These are phyloP conservation scores for Phyllosticta citriasiana DNA, from an alignment of 2,329 filamentous ascomycete genomes.

Conservation along the genomic window DNA sequence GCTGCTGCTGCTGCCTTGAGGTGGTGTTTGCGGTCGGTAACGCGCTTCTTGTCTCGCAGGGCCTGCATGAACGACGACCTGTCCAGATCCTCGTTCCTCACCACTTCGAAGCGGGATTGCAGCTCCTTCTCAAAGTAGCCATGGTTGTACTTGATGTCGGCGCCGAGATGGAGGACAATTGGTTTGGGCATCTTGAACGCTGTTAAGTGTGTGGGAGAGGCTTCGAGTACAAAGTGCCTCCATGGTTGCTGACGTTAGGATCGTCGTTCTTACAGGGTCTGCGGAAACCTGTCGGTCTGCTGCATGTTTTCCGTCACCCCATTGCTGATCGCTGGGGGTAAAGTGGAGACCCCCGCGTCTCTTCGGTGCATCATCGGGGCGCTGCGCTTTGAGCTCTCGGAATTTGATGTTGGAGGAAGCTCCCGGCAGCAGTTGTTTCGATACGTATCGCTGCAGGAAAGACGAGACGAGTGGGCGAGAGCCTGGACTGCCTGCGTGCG, in stretches of 20 bases:
- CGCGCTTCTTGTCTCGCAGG: slow-evolving; percentile 10
- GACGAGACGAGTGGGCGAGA: too few species aligned
- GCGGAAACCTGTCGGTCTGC: background rate
- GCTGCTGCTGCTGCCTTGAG: background rate
- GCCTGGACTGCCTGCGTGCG: too few species aligned
- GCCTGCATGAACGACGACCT: slow-evolving; percentile 18
- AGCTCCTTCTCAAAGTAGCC: slow-evolving; percentile 33
- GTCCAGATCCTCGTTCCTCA: slow-evolving; percentile 29
- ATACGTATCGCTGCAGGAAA: too few species aligned
- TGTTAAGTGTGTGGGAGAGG: background rate
- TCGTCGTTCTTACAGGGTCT: background rate
- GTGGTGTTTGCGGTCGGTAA: too few species aligned
- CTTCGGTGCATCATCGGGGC: background rate
- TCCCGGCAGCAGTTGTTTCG: too few species aligned
- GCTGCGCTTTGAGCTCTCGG: too few species aligned
- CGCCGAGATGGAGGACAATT: slow-evolving; percentile 35
- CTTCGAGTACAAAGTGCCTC: too few species aligned
- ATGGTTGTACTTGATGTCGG: slow-evolving; percentile 39
- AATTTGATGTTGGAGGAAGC: too few species aligned
- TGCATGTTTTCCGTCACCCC: background rate
- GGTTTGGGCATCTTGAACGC: slow-evolving; percentile 18
- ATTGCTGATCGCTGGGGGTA: background rate
- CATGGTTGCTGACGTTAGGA: background rate
- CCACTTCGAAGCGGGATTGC: slow-evolving; percentile 30
- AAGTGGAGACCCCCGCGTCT: background rate